Evolutionary conservation across 1,139 yeast genomes (phyloP).

Genomic region (Geotrichum phurueaensis): DNA sequence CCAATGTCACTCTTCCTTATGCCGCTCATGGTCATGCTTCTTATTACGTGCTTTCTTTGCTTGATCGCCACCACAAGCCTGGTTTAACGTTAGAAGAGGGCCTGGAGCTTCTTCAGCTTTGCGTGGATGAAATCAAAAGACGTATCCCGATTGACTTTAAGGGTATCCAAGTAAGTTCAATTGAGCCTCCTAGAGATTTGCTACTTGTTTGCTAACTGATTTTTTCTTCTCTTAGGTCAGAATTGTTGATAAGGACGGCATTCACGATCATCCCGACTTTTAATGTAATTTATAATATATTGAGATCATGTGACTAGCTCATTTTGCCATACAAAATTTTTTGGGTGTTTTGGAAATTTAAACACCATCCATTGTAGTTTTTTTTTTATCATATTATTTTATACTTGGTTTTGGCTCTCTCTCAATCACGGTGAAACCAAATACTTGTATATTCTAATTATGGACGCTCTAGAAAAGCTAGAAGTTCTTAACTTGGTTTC

Average conservation of each 20-base stretch:
- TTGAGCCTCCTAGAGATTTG: neutral
- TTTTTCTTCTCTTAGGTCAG: conserved; percentile 3
- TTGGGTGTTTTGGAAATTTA: neutral
- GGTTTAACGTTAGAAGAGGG: conserved; percentile 80
- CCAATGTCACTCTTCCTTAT: conserved; percentile 84
- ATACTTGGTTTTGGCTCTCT: neutral
- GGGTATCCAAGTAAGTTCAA: conserved; percentile 52
- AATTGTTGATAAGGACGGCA: conserved; percentile 12
- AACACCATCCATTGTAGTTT: neutral
- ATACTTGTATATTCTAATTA: neutral
- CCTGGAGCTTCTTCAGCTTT: conserved; percentile 59
- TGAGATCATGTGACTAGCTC: conserved; percentile 10
- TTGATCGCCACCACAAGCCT: conserved; percentile 83
- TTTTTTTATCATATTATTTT: neutral
- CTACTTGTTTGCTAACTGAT: neutral
- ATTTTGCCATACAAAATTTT: neutral
- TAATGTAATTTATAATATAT: conserved; percentile 4
- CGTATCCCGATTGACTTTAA: conserved; percentile 97
- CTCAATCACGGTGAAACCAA: neutral
- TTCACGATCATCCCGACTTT: conserved; percentile 17
- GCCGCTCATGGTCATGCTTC: conserved; percentile 98
- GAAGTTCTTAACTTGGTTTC: conserved; percentile 35
- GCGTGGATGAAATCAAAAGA: conserved; percentile 70
- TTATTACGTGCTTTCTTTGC: conserved; percentile 79
- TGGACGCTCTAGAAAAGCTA: conserved; percentile 32